A percentile compares a stretch with the other conserved stretches of the same genome.
phyloP scores from a whole-genome alignment of 2,329 filamentous ascomycete species.

The Cladophialophora yegresii region DNA sequence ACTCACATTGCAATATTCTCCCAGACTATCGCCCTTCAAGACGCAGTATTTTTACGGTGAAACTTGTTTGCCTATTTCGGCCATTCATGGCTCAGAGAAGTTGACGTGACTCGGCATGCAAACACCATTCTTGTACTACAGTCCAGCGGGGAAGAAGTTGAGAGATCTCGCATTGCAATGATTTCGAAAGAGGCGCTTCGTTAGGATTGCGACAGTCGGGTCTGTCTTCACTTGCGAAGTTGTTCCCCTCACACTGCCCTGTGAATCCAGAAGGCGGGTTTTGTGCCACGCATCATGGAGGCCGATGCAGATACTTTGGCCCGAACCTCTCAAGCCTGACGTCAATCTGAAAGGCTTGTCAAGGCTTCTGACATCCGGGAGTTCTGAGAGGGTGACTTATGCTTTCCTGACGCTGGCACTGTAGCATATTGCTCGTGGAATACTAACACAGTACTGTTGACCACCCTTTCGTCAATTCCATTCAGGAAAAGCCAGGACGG shows the following conservation, averaged over 20 bases:
- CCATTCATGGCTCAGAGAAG: neutral
- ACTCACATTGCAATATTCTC: neutral
- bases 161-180: no score
- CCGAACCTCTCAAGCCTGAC: slow-evolving; percentile 43
- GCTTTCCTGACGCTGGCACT: slow-evolving; percentile 52
- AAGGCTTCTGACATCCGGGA: slow-evolving; percentile 37
- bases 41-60: neutral
- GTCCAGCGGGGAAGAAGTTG: no score
- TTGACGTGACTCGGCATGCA: neutral
- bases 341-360: slow-evolving; percentile 41
- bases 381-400: slow-evolving; percentile 43
- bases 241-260: no score
- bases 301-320: slow-evolving; percentile 36
- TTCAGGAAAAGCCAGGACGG: slow-evolving; percentile 42
- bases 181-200: no score
- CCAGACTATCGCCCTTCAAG: neutral
- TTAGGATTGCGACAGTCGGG: no score
- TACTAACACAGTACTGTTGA: slow-evolving; percentile 31
- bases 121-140: neutral
- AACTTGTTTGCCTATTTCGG: neutral
- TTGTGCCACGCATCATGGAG: slow-evolving; percentile 28
- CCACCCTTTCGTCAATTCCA: slow-evolving; percentile 46
- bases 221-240: no score
- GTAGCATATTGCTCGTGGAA: slow-evolving; percentile 43
- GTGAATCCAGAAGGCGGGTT: slow-evolving; percentile 27